Conservation (phyloP, 2,329 filamentous ascomycete genomes). For the Penicillium sp. region DNA sequence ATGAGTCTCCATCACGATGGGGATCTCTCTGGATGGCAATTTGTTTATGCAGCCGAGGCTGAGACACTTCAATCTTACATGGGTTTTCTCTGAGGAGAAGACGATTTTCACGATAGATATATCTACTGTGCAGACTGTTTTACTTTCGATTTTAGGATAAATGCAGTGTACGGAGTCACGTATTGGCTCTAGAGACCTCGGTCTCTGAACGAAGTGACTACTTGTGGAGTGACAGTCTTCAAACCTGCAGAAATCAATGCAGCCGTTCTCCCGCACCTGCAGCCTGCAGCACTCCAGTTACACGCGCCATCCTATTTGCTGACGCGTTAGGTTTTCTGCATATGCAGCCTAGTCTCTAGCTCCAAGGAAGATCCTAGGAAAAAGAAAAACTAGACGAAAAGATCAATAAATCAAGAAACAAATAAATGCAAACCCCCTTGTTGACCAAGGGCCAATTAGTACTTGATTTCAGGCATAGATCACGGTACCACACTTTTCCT, state of each 20-base stretch:
- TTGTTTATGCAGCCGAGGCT: not conserved
- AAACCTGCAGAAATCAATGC: not conserved
- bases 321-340: constrained; percentile 1
- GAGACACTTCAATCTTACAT: not conserved
- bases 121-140: not conserved
- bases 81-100: not conserved
- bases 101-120: not conserved
- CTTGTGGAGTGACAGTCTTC: too few relatives aligned
- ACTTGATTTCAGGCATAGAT: not conserved
- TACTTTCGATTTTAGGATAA: too few relatives aligned
- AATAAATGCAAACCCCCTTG: not conserved
- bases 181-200: not conserved
- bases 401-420: not conserved
- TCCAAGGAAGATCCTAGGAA: not conserved
- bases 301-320: not conserved
- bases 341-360: constrained; percentile 9
- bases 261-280: constrained; percentile 2
- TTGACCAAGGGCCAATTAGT: not conserved
- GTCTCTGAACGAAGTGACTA: not conserved
- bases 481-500: not conserved
- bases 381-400: not conserved
- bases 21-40: not conserved
- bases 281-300: not conserved
- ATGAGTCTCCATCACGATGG: not conserved
- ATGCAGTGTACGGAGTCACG: too few relatives aligned